Base-by-base conservation (phyloP, 768 basidiomycete species). In the Termitomyces sp. region DNA sequence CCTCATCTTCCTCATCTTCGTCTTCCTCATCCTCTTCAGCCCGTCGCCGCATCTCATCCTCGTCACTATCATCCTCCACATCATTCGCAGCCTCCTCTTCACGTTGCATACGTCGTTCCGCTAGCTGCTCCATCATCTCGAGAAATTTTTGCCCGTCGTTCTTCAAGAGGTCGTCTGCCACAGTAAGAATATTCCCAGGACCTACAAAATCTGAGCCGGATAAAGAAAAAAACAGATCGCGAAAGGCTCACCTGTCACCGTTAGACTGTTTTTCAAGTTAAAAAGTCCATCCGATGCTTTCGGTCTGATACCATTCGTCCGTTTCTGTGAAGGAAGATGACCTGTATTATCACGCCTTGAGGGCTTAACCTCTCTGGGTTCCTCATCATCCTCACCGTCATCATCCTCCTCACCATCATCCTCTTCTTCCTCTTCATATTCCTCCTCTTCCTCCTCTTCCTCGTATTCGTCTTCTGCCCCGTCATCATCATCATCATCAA, bases 71-170 rank as follows among this genome's bases (percentile, higher is more conserved):
- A 39, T 79, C 78, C 61, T 79, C 77, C 9, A 78, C 75, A 61
- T 75, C 75, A 0, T 67, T 73, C 18, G 78, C 76, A 22, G 79
- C 76, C 58, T 79, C 78, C 55, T 95, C 90, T 69, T 98, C 95
- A 4, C 95, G 83, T 65, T 91, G 88, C 83, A 96, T 93, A 47
- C 96, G 84, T 52, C 93, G 84, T 68, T 97, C 94, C 0, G 96
- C 95, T 20, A 99, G 83, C 73, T 96, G 94, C 72, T 98, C 97
- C 97, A 99, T 99, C 97, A 99, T 99, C 78, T 99, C 97, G 66
- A 99, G 77, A 77, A 99, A 99, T 78, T 97, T 98, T 68, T 95
- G 93, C 2, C 96, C 96, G 68, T 99, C 95, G 67, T 98, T 98
- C 80, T 97, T 97, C 66, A 99, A 81, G 47, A 99, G 83, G 75